phyloP scores from a whole-genome alignment of 2,329 filamentous ascomycete genomes.

The Cladosporium velox region DNA sequence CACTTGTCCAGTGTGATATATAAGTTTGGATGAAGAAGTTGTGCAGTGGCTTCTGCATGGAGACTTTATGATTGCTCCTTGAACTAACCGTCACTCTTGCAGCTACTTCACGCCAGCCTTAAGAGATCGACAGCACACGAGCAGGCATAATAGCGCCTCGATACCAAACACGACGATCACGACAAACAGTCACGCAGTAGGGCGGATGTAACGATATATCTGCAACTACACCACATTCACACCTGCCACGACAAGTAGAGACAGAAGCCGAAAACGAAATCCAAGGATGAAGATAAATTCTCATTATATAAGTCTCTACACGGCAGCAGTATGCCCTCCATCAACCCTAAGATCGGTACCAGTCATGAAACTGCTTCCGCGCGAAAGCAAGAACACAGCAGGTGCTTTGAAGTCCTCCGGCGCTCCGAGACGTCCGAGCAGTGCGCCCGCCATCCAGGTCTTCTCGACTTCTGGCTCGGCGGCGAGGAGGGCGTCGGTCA shows the following conservation, averaged over 20 bases:
- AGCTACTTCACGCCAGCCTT: neutral
- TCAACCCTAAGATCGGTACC: constrained; percentile 69
- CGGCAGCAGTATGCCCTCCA: constrained; percentile 58
- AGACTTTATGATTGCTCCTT: neutral
- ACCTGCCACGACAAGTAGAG: no score
- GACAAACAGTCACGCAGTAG: neutral
- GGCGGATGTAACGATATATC: neutral
- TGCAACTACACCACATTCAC: no score
- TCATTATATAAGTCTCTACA: neutral
- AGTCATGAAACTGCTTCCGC: constrained; percentile 70
- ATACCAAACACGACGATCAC: no score
- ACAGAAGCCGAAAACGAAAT: neutral
- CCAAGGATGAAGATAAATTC: neutral
- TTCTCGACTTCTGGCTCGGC: constrained; percentile 52
- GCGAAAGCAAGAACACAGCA: constrained; percentile 65
- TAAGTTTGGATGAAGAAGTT: no score
- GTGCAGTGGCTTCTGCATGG: no score
- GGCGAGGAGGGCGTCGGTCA: constrained; percentile 33
- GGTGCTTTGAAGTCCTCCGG: constrained; percentile 63
- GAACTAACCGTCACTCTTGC: neutral
- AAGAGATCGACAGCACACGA: neutral
- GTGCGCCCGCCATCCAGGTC: constrained; percentile 53
- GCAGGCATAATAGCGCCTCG: neutral
- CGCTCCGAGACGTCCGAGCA: constrained; percentile 54
- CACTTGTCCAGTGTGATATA: no score